Evolutionary conservation across 768 basidiomycete genomes (phyloP), one percentile per base, ranked within the genome.

Genomic region (Dioszegia hungarica): DNA sequence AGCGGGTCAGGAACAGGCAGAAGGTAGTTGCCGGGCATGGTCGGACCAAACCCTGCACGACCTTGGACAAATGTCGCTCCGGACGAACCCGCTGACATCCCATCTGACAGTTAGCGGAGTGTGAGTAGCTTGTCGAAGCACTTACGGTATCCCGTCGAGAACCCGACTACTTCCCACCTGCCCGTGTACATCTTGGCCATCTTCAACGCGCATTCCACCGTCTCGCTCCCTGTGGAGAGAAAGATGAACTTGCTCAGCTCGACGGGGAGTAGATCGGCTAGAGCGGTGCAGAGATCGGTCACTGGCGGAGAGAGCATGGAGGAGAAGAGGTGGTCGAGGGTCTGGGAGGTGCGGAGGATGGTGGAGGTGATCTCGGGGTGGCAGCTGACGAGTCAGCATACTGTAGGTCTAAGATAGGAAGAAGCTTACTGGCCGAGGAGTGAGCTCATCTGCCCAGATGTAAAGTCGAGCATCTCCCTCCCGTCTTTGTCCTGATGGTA

Each of bases 141-240:
- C 61, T 52, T 20, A 63, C 61, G 69, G 12, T 49, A 71, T 31
- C 49, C 41, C n/a, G 59, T 60, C 8, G 64, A 60, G 15, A 68
- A 56, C 19, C 56, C 54, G 14, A 68, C 60, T 11, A 71, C 51
- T 46, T 71, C 69, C 25, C 60, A 57, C 34, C 60, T 62, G 5
- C 69, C 69, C 11, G 66, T 71, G 40, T 59, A 61, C 28, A 63
- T 41, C 58, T 71, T 71, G 11, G 69, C 69, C 34, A 71, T 46
- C 54, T 64, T 66, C 19, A 71, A 33, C 20, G 69, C 69, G 14
- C 48, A 51, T 41, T 71, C 69, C 37, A 56, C 62, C n/a, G 59
- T 58, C 47, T 71, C 69, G 10, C 41, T 39, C 1, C 69, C 69
- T 3, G 68, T 71, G 17, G 36, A 48, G 29, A 71, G 59, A 49